Evolutionary conservation across 2,329 filamentous ascomycete genomes (phyloP).

Genomic region (Rutstroemia sp.): DNA sequence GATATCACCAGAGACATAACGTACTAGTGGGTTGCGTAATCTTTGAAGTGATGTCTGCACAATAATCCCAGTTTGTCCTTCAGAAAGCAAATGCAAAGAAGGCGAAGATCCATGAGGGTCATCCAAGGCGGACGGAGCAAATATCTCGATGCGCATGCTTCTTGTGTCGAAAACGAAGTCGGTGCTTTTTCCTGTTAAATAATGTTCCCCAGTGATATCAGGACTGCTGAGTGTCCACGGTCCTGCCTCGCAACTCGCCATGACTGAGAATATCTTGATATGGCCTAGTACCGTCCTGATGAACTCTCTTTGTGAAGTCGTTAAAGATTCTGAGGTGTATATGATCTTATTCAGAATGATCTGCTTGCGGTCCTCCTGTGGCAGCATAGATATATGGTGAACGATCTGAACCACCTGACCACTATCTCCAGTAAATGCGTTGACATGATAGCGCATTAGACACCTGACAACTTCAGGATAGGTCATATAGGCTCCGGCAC

Average conservation of each 20-base stretch:
- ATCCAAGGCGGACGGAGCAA: background rate
- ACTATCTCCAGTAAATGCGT: background rate
- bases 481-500: background rate
- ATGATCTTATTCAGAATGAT: background rate
- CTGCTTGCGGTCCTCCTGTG: background rate
- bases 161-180: background rate
- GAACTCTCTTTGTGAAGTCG: background rate
- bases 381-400: background rate
- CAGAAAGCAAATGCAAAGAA: background rate
- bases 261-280: background rate
- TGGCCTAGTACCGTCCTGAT: background rate
- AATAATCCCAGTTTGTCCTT: background rate
- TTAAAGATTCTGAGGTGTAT: background rate
- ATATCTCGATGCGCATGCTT: background rate
- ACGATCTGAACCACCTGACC: background rate
- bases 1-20: background rate
- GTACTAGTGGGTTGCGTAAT: background rate
- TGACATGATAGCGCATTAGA: background rate
- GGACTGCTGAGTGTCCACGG: constrained; percentile 1
- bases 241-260: background rate
- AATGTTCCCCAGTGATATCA: background rate
- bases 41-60: background rate
- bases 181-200: background rate
- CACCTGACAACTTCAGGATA: background rate
- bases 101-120: background rate